Percentiles rank a stretch among this genome's conserved stretches.
Evolutionary conservation across 345 rosid genomes (phyloP).

Genomic region (Corchorus capsularis): DNA sequence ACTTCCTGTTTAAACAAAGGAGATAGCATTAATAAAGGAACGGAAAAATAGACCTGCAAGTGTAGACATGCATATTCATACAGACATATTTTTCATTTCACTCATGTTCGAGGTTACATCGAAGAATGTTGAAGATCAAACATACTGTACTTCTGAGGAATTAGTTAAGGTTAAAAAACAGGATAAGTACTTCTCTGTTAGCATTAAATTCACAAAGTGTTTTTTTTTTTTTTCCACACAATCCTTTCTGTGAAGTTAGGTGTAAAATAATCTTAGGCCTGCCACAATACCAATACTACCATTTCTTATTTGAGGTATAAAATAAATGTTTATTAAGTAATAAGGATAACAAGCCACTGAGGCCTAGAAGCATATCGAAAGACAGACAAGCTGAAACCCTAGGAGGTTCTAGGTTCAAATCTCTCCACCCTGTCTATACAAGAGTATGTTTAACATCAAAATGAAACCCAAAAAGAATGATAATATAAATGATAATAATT

Average conservation of each 20-base stretch:
- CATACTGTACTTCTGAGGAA: not conserved
- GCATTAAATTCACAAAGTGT: not conserved
- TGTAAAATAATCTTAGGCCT: not conserved
- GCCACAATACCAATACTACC: not conserved
- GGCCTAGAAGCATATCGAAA: not conserved
- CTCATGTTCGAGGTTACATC: not conserved
- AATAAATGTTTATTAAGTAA: not conserved
- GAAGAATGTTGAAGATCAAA: not conserved
- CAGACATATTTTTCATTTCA: not conserved
- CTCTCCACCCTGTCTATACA: not conserved
- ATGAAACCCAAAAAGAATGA: not conserved
- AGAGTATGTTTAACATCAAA: not conserved
- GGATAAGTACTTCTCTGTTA: not conserved
- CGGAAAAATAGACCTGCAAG: not conserved
- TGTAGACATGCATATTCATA: not conserved
- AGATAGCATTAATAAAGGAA: conserved; percentile 7
- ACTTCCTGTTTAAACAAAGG: conserved; percentile 56
- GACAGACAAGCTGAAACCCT: not conserved
- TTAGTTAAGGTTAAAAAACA: not conserved
- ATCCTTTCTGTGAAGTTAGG: not conserved
- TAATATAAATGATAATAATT: not conserved
- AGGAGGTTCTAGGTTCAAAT: not conserved
- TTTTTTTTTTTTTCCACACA: not conserved
- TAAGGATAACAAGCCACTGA: not conserved
- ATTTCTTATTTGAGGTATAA: not conserved